phyloP scores from a whole-genome alignment of 371 early-diverging fungal species.

The Syncephalastrum sp. region DNA sequence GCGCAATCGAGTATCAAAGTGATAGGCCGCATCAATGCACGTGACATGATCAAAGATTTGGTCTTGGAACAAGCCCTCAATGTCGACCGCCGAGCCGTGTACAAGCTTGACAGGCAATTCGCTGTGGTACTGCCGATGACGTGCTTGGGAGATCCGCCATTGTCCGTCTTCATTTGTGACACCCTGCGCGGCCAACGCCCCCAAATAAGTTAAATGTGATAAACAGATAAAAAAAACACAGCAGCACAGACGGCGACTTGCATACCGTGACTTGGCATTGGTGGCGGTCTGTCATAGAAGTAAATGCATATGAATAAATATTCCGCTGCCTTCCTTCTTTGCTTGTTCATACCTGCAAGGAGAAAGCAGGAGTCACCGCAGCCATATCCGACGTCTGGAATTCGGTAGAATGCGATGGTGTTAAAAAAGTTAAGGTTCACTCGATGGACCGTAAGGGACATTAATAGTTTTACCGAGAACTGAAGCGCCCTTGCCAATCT shows the following conservation, averaged over 20 bases:
- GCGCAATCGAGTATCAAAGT: constrained; percentile 50
- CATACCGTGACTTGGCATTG: constrained; percentile 4
- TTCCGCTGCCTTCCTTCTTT: not conserved
- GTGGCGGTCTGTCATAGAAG: constrained; percentile 2
- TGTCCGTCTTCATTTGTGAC: constrained; percentile 45
- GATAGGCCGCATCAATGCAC: constrained; percentile 60
- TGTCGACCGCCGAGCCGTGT: constrained; percentile 36
- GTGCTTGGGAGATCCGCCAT: constrained; percentile 23
- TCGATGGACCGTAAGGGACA: too few relatives aligned
- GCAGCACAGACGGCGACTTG: not conserved
- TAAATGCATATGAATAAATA: not conserved
- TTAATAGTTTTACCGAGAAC: constrained; percentile 28
- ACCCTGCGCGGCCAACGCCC: constrained; percentile 25
- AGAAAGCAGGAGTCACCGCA: constrained; percentile 51
- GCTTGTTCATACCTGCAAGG: constrained; percentile 25
- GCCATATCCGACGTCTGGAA: constrained; percentile 52
- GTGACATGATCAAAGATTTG: constrained; percentile 41
- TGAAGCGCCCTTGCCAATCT: constrained; percentile 9
- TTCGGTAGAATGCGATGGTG: too few relatives aligned
- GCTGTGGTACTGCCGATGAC: constrained; percentile 6
- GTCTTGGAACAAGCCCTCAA: constrained; percentile 7
- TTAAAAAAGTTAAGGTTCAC: too few relatives aligned
- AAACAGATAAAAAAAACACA: too few relatives aligned
- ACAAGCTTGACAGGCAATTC: constrained; percentile 15
- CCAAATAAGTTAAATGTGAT: not conserved